Percentiles rank a stretch among this genome's conserved stretches.
phyloP scores from a whole-genome alignment of 164 flowering plant species.

The Magnolia sinica region DNA sequence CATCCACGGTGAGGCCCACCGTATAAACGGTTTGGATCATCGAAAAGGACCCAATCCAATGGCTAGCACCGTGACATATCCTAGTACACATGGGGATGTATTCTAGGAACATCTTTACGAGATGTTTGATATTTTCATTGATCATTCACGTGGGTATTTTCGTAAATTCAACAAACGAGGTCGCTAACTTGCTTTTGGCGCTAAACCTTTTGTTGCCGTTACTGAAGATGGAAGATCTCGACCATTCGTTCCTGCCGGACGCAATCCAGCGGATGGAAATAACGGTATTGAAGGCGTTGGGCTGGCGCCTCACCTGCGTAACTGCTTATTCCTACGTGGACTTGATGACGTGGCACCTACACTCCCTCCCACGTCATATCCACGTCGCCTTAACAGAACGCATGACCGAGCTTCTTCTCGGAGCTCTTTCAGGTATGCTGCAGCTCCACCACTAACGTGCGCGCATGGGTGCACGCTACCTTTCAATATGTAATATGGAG shows the following conservation, averaged over 20 bases:
- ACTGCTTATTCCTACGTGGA: conserved; percentile 50
- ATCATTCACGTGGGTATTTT: no score
- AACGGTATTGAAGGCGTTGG: conserved; percentile 33
- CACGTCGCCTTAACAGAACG: conserved; percentile 23
- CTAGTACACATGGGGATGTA: no score
- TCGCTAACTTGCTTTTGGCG: not conserved
- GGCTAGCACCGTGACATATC: no score
- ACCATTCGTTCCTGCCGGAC: conserved; percentile 31
- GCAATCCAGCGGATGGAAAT: conserved; percentile 52
- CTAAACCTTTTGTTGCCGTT: not conserved
- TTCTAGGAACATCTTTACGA: no score
- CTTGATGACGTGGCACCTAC: conserved; percentile 25
- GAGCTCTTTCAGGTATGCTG: conserved; percentile 37
- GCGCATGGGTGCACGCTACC: not conserved
- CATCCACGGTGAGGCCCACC: no score
- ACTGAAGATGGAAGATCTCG: conserved; percentile 40
- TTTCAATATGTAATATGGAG: not conserved
- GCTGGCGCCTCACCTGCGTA: conserved; percentile 43
- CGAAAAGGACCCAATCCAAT: no score
- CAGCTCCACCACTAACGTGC: not conserved
- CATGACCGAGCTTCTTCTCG: conserved; percentile 40
- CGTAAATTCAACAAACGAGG: no score
- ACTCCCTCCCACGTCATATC: conserved; percentile 2
- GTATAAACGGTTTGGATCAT: no score
- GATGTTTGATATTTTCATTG: no score